Conservation (phyloP, 1,284 basidiomycete species). For the Abortiporus biennis region DNA sequence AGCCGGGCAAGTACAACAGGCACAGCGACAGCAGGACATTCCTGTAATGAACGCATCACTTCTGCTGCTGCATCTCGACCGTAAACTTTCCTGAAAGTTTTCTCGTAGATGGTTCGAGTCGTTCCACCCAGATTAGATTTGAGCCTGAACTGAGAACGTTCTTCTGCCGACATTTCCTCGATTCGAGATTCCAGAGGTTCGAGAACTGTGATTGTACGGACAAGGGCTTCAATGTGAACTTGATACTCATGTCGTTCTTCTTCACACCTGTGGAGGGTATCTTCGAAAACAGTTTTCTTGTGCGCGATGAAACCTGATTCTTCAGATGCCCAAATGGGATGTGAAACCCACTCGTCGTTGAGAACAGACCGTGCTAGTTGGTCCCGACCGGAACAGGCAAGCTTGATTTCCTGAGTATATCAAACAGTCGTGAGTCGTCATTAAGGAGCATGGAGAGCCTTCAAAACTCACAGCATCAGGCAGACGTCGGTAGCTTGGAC, state of each 20-base stretch:
- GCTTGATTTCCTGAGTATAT: slow-evolving; percentile 66
- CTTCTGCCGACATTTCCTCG: slow-evolving; percentile 86
- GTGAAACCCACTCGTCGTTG: slow-evolving; percentile 95
- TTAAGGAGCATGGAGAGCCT: background rate
- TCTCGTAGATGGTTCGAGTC: slow-evolving; percentile 87
- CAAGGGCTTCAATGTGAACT: slow-evolving; percentile 91
- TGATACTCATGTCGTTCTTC: slow-evolving; percentile 99
- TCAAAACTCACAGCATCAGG: slow-evolving; percentile 70
- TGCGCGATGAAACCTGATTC: slow-evolving; percentile 92
- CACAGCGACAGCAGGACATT: slow-evolving; percentile 85
- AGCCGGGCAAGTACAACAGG: slow-evolving; percentile 90
- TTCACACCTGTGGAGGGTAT: slow-evolving; percentile 93
- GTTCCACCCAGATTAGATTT: slow-evolving; percentile 88
- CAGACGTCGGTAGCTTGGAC: slow-evolving; percentile 89
- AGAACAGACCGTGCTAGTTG: slow-evolving; percentile 95
- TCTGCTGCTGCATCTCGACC: slow-evolving; percentile 80
- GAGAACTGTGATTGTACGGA: slow-evolving; percentile 88
- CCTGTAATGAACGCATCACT: slow-evolving; percentile 88
- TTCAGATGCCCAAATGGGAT: slow-evolving; percentile 97
- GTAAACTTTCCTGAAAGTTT: slow-evolving; percentile 94
- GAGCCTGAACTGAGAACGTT: slow-evolving; percentile 79
- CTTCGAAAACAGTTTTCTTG: slow-evolving; percentile 97
- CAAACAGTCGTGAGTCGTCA: background rate
- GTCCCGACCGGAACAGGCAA: slow-evolving; percentile 93
- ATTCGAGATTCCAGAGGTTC: slow-evolving; percentile 88